A percentile compares a stretch with the other conserved stretches of the same genome.
These are phyloP conservation scores for Cryptococcus floricola DNA, from an alignment of 1,284 basidiomycete genomes.

Conservation along the genomic window DNA sequence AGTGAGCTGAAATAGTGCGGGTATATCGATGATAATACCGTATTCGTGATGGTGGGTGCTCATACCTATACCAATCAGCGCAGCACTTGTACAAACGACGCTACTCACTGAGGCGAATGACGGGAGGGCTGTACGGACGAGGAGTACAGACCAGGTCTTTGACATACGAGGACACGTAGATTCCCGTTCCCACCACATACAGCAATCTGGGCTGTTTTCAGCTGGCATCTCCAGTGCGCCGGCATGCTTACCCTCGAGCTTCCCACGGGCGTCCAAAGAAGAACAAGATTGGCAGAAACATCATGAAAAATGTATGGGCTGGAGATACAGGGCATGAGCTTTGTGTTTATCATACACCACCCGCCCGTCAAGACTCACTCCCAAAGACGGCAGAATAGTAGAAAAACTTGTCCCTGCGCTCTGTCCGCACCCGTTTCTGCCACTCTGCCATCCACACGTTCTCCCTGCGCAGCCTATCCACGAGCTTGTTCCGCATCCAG, in stretches of 20 bases:
- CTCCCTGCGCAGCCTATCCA: slow-evolving; percentile 61
- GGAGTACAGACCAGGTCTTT: slow-evolving; percentile 92
- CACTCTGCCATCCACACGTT: slow-evolving; percentile 63
- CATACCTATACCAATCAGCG: slow-evolving; percentile 58
- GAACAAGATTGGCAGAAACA: slow-evolving; percentile 63
- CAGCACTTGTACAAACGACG: neutral
- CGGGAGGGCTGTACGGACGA: slow-evolving; percentile 83
- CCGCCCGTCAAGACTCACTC: slow-evolving; percentile 42
- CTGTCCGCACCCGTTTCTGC: slow-evolving; percentile 64
- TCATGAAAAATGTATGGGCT: slow-evolving; percentile 92
- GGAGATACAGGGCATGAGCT: neutral
- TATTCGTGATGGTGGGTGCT: slow-evolving; percentile 66
- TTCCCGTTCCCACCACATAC: slow-evolving; percentile 71
- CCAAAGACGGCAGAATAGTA: slow-evolving; percentile 84
- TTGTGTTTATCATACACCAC: neutral
- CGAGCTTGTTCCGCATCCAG: slow-evolving; percentile 59
- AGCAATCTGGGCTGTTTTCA: slow-evolving; percentile 55
- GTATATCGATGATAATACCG: slow-evolving; percentile 18
- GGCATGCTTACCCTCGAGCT: slow-evolving; percentile 64
- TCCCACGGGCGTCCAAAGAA: neutral
- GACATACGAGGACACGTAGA: slow-evolving; percentile 75
- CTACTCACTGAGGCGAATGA: slow-evolving; percentile 62
- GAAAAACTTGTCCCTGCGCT: slow-evolving; percentile 80
- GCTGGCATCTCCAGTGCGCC: neutral
- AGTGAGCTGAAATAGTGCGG: slow-evolving; percentile 1